phyloP scores from a whole-genome alignment of 352 stramenopile species.

The Aphanomyces stellatus region DNA sequence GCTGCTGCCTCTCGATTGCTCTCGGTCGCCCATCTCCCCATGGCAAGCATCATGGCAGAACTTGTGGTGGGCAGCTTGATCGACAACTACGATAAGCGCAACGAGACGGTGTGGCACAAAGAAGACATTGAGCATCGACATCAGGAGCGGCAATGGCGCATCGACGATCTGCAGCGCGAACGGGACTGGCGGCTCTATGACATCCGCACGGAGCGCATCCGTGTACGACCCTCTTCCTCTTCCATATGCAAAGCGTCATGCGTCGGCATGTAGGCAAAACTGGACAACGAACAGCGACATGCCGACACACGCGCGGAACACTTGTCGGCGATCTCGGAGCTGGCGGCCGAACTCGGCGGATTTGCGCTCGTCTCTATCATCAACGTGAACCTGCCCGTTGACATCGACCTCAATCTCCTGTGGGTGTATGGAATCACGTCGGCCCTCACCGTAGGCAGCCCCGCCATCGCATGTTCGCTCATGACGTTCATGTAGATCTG shows the following conservation, averaged over 20 bases:
- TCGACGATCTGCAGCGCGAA: slow-evolving; percentile 59
- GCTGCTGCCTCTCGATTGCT: too few species aligned
- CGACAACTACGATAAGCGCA: slow-evolving; percentile 63
- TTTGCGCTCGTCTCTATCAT: slow-evolving; percentile 64
- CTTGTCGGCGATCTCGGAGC: slow-evolving; percentile 54
- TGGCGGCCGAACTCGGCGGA: slow-evolving; percentile 47
- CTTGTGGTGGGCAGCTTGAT: slow-evolving; percentile 55
- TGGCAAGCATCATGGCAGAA: not conserved
- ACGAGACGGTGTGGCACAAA: slow-evolving; percentile 64
- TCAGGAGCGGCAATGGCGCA: slow-evolving; percentile 63
- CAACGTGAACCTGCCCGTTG: slow-evolving; percentile 37
- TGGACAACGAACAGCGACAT: slow-evolving; percentile 50
- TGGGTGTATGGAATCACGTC: slow-evolving; percentile 38
- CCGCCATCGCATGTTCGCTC: not conserved
- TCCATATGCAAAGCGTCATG: slow-evolving; percentile 27
- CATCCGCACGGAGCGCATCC: slow-evolving; percentile 35
- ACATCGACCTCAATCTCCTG: slow-evolving; percentile 27
- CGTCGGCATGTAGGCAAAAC: slow-evolving; percentile 48
- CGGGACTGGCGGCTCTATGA: slow-evolving; percentile 55
- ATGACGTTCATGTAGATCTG: slow-evolving; percentile 33
- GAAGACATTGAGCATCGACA: slow-evolving; percentile 57
- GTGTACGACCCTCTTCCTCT: not conserved
- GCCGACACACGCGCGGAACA: slow-evolving; percentile 58
- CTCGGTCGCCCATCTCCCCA: too few species aligned
- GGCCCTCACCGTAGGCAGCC: slow-evolving; percentile 29